A percentile compares a stretch with the other conserved stretches of the same genome.
phyloP scores from a whole-genome alignment of 768 basidiomycete species.

The Terana coerulea region DNA sequence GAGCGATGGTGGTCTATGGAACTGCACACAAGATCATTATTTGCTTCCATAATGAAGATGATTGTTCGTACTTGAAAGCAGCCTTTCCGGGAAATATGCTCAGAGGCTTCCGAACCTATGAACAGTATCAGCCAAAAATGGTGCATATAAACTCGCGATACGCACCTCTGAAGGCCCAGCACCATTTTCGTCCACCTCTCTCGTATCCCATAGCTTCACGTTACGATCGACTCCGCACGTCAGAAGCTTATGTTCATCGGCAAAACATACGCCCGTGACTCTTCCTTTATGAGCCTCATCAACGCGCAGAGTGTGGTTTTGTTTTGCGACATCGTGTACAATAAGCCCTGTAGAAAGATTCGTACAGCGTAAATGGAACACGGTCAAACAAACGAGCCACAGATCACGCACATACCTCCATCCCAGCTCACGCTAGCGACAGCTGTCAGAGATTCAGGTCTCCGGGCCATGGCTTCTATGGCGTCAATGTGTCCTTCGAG shows the following conservation, averaged over 20 bases:
- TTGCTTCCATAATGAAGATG: constrained; percentile 4
- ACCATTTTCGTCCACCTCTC: constrained; percentile 27
- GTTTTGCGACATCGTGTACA: constrained; percentile 71
- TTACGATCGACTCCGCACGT: constrained; percentile 83
- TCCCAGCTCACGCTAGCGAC: constrained; percentile 95
- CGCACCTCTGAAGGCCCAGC: constrained; percentile 38
- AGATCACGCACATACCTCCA: constrained; percentile 61
- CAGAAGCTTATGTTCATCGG: constrained; percentile 55
- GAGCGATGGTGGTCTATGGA: constrained; percentile 92
- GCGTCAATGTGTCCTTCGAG: constrained; percentile 94
- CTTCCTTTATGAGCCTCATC: constrained; percentile 81
- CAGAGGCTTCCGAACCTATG: constrained; percentile 50
- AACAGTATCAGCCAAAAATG: constrained; percentile 10
- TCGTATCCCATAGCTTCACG: constrained; percentile 74
- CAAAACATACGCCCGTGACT: constrained; percentile 78
- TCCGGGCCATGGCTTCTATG: constrained; percentile 79
- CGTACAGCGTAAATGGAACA: background rate
- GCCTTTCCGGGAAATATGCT: constrained; percentile 81
- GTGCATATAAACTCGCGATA: background rate
- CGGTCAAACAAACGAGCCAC: background rate
- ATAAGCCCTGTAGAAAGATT: constrained; percentile 60
- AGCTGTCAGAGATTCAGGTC: constrained; percentile 66
- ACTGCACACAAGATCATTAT: constrained; percentile 34
- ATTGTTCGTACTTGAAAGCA: constrained; percentile 75
- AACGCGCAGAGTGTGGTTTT: constrained; percentile 50